Conservation (phyloP, 1,284 basidiomycete species). For the Puccinia brachypodii region DNA sequence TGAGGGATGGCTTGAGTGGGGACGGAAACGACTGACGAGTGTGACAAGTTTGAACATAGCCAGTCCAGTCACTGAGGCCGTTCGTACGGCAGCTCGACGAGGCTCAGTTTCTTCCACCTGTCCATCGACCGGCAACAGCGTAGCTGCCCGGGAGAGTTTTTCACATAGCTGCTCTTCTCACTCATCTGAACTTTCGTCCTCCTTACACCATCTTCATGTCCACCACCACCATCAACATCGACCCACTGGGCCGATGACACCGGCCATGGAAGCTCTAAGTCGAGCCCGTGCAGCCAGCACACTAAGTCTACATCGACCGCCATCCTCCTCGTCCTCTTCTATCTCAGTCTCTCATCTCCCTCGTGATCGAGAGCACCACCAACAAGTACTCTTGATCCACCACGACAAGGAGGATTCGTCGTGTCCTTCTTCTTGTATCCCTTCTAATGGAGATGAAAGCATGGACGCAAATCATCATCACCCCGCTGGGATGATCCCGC, state of each 20-base stretch:
- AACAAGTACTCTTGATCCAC: background rate
- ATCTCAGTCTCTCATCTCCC: background rate
- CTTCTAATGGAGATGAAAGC: background rate
- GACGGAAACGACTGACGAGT: constrained; percentile 46
- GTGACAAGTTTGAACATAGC: constrained; percentile 46
- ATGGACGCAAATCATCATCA: background rate
- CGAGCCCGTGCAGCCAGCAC: constrained; percentile 18
- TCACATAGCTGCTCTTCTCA: background rate
- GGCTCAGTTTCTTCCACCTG: background rate
- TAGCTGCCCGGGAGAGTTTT: background rate
- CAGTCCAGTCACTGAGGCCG: background rate
- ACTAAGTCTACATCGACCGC: background rate
- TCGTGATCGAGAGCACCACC: background rate
- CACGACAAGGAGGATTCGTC: background rate
- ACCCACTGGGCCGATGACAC: constrained; percentile 9
- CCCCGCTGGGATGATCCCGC: background rate
- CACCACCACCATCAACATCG: background rate
- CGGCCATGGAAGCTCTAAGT: constrained; percentile 45
- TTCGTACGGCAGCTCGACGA: background rate
- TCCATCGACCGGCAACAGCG: background rate
- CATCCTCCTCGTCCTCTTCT: constrained; percentile 2
- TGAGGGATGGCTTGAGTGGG: constrained; percentile 48
- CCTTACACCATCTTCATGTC: background rate
- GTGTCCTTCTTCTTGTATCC: background rate
- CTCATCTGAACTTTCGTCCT: background rate